Evolutionary conservation across 2,329 filamentous ascomycete genomes (phyloP).

Genomic region (Escovopsis sp.): DNA sequence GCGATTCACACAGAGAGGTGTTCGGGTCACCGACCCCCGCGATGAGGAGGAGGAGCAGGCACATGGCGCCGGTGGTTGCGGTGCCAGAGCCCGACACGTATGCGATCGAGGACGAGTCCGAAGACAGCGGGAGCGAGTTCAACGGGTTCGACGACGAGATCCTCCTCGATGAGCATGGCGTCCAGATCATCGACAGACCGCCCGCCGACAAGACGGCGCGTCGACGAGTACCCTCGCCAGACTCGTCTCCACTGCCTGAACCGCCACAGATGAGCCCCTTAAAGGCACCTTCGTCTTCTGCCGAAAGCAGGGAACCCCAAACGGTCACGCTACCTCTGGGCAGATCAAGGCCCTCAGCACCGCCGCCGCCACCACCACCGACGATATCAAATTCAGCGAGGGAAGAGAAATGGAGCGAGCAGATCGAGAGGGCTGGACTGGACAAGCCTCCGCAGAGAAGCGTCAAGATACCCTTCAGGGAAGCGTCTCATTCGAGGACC

Average conservation of each 20-base stretch:
- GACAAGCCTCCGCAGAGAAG: not conserved
- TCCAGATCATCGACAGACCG: conserved; percentile 20
- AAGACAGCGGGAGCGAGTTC: conserved; percentile 20
- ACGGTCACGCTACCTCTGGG: no score
- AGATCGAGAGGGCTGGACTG: conserved; percentile 12
- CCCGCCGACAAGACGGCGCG: not conserved
- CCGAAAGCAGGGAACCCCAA: conserved; percentile 36
- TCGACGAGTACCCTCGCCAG: conserved; percentile 12
- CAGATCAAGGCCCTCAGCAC: no score
- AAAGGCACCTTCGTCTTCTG: conserved; percentile 30
- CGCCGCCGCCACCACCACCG: no score
- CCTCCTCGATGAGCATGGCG: conserved; percentile 27
- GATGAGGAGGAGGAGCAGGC: conserved; percentile 8
- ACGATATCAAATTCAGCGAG: conserved; percentile 21
- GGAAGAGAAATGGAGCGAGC: conserved; percentile 32
- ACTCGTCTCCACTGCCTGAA: conserved; percentile 30
- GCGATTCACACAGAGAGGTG: no score
- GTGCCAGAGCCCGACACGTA: no score
- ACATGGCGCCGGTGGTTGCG: no score
- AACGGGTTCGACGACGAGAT: conserved; percentile 30
- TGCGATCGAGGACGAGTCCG: conserved; percentile 10
- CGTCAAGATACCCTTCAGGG: not conserved
- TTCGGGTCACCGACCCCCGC: not conserved
- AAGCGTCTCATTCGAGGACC: no score
- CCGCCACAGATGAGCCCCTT: conserved; percentile 36